A percentile compares a stretch with the other conserved stretches of the same genome.
Evolutionary conservation across 306 rosid genomes (phyloP).

Genomic region (Quillaja saponaria): DNA sequence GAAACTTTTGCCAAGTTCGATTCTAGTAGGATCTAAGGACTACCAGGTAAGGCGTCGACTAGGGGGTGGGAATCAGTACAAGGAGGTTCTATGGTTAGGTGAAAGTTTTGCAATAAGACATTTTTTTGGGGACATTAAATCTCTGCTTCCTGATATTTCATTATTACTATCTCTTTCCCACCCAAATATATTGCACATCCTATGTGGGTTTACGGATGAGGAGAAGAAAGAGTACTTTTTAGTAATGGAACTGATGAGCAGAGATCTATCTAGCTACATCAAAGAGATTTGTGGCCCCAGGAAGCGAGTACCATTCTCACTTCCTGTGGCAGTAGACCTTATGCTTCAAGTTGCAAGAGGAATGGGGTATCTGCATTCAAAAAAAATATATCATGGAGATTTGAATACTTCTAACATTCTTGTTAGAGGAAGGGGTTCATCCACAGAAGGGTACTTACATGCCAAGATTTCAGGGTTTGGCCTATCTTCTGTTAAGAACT

Average conservation of each 20-base stretch:
- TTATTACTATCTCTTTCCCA: conserved; percentile 71
- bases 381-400: conserved; percentile 69
- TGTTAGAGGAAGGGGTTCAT: conserved; percentile 59
- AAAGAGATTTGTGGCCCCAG: conserved; percentile 65
- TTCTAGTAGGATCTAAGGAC: conserved; percentile 66
- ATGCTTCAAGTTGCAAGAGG: conserved; percentile 96
- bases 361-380: conserved; percentile 80
- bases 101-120: conserved; percentile 73
- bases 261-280: conserved; percentile 54
- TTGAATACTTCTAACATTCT: conserved; percentile 72
- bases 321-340: conserved; percentile 75
- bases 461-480: conserved; percentile 80
- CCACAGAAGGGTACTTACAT: conserved; percentile 64
- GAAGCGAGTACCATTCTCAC: conserved; percentile 64
- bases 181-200: conserved; percentile 65
- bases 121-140: conserved; percentile 66
- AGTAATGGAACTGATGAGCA: conserved; percentile 81
- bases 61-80: conserved; percentile 66
- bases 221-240: conserved; percentile 79
- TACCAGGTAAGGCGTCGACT: conserved; percentile 75
- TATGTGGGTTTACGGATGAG: conserved; percentile 72
- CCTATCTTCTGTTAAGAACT: conserved; percentile 42
- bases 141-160: conserved; percentile 56
- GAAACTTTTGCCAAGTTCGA: conserved; percentile 66
- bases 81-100: conserved; percentile 84